A percentile compares a stretch with the other conserved stretches of the same genome.
Conservation (phyloP, 2,329 filamentous ascomycete genomes). For the Apiospora aurea region DNA sequence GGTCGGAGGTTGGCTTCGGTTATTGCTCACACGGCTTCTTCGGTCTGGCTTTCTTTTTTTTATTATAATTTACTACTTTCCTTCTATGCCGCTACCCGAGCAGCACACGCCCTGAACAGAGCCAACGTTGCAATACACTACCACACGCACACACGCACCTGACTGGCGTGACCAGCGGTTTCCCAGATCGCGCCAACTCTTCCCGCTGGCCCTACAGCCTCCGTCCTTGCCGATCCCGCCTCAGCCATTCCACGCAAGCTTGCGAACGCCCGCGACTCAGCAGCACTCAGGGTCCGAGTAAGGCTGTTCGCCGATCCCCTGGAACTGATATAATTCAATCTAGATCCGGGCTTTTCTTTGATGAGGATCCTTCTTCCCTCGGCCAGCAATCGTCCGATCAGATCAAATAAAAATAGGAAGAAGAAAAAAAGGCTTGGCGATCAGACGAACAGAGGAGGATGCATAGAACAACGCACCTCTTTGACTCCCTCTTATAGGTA, state of each 20-base stretch:
- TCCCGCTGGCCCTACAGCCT: conserved; percentile 15
- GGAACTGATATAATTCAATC: neutral
- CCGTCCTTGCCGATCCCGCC: conserved; percentile 17
- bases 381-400: neutral
- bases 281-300: neutral
- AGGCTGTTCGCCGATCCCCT: neutral
- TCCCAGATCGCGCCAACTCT: conserved; percentile 20
- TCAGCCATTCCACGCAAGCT: conserved; percentile 17
- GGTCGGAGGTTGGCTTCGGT: conserved; percentile 16
- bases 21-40: neutral
- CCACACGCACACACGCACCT: neutral
- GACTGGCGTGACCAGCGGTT: conserved; percentile 12
- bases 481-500: conserved; percentile 41
- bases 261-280: conserved; percentile 5
- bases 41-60: neutral
- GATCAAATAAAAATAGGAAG: neutral
- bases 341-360: neutral
- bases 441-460: conserved; percentile 36
- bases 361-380: neutral
- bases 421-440: neutral
- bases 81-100: neutral
- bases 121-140: neutral
- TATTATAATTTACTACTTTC: neutral
- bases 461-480: conserved; percentile 37
- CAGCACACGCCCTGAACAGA: neutral